A percentile compares a stretch with the other conserved stretches of the same genome.
Conservation (phyloP, 495 filamentous ascomycete genomes). For the Immersiella caudata region DNA sequence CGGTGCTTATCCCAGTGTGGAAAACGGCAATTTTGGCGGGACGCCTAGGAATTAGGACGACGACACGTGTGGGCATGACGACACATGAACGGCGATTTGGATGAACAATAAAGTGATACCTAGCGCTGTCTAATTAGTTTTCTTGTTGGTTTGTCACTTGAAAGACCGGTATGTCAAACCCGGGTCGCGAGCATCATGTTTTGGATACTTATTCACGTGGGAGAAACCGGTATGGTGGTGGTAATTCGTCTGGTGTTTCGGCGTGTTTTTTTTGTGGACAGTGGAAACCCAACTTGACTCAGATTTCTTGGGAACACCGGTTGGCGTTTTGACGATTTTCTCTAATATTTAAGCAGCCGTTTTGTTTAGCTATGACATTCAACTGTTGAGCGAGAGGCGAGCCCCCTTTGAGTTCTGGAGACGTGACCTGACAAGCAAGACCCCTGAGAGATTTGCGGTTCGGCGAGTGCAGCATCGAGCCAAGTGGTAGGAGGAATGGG, state of each 20-base stretch:
- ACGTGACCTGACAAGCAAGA: background rate
- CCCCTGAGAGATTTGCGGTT: background rate
- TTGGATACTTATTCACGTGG: background rate
- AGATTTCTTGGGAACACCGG: background rate
- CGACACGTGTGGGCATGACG: background rate
- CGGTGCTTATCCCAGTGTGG: conserved; percentile 54
- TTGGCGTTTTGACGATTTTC: background rate
- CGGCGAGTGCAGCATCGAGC: background rate
- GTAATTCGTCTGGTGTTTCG: background rate
- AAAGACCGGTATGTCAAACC: background rate
- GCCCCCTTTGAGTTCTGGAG: background rate
- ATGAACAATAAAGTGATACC: background rate
- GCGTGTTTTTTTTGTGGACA: background rate
- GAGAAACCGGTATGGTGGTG: too few relatives aligned
- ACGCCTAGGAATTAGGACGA: background rate
- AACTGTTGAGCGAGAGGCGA: background rate
- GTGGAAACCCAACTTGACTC: background rate
- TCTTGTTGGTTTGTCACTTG: background rate
- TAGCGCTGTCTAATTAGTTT: background rate
- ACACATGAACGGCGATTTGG: background rate
- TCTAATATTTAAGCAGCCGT: background rate
- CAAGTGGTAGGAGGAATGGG: too few relatives aligned
- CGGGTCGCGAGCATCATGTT: background rate
- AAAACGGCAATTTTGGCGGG: conserved; percentile 50
- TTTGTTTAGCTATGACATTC: background rate